These are phyloP conservation scores for Aspergillus tamarii DNA, from an alignment of 2,329 filamentous ascomycete genomes.

Conservation along the genomic window DNA sequence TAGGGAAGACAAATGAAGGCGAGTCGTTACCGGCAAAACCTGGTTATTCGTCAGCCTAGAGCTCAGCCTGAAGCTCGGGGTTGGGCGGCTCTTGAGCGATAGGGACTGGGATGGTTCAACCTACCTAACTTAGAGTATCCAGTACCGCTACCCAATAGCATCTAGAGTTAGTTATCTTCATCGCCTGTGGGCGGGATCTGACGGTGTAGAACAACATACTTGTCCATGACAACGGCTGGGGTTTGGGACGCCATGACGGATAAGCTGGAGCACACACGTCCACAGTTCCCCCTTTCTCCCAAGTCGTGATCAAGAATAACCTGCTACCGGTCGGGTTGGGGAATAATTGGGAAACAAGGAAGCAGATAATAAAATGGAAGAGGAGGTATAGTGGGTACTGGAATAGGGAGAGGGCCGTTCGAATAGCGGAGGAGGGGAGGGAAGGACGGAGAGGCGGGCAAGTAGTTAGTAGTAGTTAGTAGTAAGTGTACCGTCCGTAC, in stretches of 20 bases:
- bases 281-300: slow-evolving; percentile 23
- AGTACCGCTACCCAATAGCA: slow-evolving; percentile 74
- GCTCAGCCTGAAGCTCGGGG: slow-evolving; percentile 15
- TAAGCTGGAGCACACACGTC: slow-evolving; percentile 18
- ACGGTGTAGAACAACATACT: slow-evolving; percentile 66
- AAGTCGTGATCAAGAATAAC: slow-evolving; percentile 7
- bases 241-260: slow-evolving; percentile 90
- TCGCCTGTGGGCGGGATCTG: slow-evolving; percentile 35
- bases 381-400: slow-evolving; percentile 2
- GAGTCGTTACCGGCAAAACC: slow-evolving; percentile 99
- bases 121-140: slow-evolving; percentile 98
- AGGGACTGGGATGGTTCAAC: slow-evolving; percentile 30
- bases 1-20: slow-evolving; percentile 98
- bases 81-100: slow-evolving; percentile 6
- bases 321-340: background rate
- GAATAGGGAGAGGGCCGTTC: slow-evolving; percentile 9
- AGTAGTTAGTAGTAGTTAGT: background rate
- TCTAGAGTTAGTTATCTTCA: slow-evolving; percentile 46
- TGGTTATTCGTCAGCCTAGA: slow-evolving; percentile 50
- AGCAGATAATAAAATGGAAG: background rate
- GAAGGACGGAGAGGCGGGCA: slow-evolving; percentile 11
- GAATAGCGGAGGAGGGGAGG: slow-evolving; percentile 11
- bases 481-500: background rate
- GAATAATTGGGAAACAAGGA: background rate
- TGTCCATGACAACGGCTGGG: slow-evolving; percentile 99